Evolutionary conservation across 371 early-diverging fungal species (phyloP), one percentile per base, ranked within the genome.

Genomic region (Apophysomyces ossiformis): DNA sequence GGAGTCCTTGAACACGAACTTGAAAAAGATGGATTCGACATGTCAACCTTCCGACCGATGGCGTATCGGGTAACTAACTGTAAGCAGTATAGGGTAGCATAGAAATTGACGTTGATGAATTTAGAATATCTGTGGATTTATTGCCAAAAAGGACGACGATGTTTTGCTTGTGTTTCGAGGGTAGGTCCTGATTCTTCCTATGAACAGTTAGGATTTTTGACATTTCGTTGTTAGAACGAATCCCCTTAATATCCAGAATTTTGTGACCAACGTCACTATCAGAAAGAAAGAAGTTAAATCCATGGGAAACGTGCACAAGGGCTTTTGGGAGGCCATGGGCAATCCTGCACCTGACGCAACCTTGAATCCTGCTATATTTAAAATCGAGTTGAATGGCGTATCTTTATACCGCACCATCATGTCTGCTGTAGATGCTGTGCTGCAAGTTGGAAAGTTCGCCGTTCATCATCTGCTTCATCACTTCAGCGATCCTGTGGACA

Each of bases 201-300:
- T 67, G 2, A 7, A 26, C 32, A 38, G 7, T 36, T 37, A 32
- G 35, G 6, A 15, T 26, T 38, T 15, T 41, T 18, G 11, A n/a
- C 38, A 1, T 60, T 2, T 16, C 18, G 1, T 54, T 12, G 32
- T 38, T 45, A 74, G 84, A n/a, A 86, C 86, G 7, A 84, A 86
- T 61, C 86, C 86, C n/a, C 67, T 86, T 37, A 86, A 86, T 61
- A 81, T 86, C 37, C 86, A 86, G 67, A 81, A 86, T 50, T 84
- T 79, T 61, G 78, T 84, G 41, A 86, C 86, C 12, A 84, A 86
- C 57, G 63, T 86, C 11, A 78, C 78, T 36, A 74, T 76, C 2
- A 75, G 78, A 5, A 68, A 80, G 47, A 78, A 77, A 4, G 39
- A 69, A 4, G 63, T 79, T 6, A 66, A 69, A 4, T 65, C 70